These are phyloP conservation scores for Hemisphaericaspora nanyangensis DNA, from an alignment of 805 yeast species.

Conservation along the genomic window DNA sequence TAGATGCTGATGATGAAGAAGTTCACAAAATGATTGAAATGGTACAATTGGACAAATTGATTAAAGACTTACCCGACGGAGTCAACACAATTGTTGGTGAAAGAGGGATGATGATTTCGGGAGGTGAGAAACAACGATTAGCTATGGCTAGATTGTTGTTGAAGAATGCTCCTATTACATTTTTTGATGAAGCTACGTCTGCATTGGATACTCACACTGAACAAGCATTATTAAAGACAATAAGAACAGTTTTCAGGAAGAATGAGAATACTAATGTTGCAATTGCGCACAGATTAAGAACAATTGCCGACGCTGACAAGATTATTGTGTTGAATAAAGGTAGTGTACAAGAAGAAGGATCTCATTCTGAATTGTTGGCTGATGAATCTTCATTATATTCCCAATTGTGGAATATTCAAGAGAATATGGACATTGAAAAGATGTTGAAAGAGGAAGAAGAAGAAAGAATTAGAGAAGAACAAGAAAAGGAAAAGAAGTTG, in stretches of 20 bases:
- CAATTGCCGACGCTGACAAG: slow-evolving; percentile 91
- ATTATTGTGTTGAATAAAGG: slow-evolving; percentile 85
- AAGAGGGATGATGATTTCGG: slow-evolving; percentile 97
- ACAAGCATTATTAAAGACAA: slow-evolving; percentile 73
- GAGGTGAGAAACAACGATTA: slow-evolving; percentile 96
- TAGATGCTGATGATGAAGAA: slow-evolving; percentile 70
- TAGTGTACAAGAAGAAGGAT: slow-evolving; percentile 81
- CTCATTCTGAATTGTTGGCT: slow-evolving; percentile 60
- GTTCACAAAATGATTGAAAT: slow-evolving; percentile 58
- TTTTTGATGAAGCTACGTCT: slow-evolving; percentile 95
- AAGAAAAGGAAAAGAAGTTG: slow-evolving; percentile 2
- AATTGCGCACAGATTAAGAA: slow-evolving; percentile 90
- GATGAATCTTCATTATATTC: slow-evolving; percentile 61
- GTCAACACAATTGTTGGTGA: slow-evolving; percentile 88
- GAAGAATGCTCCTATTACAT: slow-evolving; percentile 83
- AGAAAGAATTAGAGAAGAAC: slow-evolving; percentile 5
- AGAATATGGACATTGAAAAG: slow-evolving; percentile 55
- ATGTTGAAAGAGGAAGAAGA: slow-evolving; percentile 14
- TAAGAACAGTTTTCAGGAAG: slow-evolving; percentile 56
- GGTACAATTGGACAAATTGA: slow-evolving; percentile 64
- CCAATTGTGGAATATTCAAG: slow-evolving; percentile 90
- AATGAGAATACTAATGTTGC: slow-evolving; percentile 74
- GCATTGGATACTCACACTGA: slow-evolving; percentile 97
- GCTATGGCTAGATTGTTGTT: slow-evolving; percentile 90
- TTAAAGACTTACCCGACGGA: slow-evolving; percentile 78